Conservation (phyloP, 1,284 basidiomycete species). For the Pseudozyma pruni region DNA sequence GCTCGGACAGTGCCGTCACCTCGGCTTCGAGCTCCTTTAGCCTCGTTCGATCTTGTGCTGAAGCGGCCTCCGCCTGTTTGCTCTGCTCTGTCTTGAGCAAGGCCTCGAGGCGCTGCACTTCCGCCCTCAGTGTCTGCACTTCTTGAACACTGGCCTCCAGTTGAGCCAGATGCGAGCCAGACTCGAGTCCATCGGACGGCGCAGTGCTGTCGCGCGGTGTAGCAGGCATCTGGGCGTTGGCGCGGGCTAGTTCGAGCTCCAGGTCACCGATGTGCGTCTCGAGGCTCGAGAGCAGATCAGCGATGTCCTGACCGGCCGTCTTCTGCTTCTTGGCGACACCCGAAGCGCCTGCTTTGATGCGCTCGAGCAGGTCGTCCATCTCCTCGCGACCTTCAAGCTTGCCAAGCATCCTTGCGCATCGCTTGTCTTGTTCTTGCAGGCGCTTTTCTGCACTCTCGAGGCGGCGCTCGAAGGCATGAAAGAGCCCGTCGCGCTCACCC, state of each 20-base stretch:
- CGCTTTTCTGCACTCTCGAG: slow-evolving; percentile 56
- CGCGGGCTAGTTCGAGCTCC: slow-evolving; percentile 52
- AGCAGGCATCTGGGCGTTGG: slow-evolving; percentile 14
- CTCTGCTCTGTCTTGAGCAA: slow-evolving; percentile 5
- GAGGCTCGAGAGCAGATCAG: slow-evolving; percentile 50
- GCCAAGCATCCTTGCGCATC: slow-evolving; percentile 63
- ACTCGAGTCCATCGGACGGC: slow-evolving; percentile 4
- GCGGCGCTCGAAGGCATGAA: slow-evolving; percentile 53
- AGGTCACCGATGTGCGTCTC: slow-evolving; percentile 60
- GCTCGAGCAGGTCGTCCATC: slow-evolving; percentile 66
- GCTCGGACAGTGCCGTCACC: slow-evolving; percentile 9
- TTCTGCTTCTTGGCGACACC: slow-evolving; percentile 44
- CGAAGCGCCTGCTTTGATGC: slow-evolving; percentile 59
- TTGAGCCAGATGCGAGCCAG: neutral
- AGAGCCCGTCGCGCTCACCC: slow-evolving; percentile 55
- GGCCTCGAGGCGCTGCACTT: slow-evolving; percentile 21
- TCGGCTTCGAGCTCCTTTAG: slow-evolving; percentile 20
- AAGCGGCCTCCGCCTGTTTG: slow-evolving; percentile 1
- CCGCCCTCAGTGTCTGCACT: slow-evolving; percentile 18
- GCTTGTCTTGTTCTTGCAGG: slow-evolving; percentile 62
- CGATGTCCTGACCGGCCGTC: slow-evolving; percentile 59
- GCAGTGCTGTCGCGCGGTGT: slow-evolving; percentile 15
- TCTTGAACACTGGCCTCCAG: slow-evolving; percentile 19
- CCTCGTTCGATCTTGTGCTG: slow-evolving; percentile 4
- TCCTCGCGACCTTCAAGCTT: slow-evolving; percentile 66